Evolutionary conservation across 2,329 filamentous ascomycete genomes (phyloP).

Genomic region (Cytospora piceicola): DNA sequence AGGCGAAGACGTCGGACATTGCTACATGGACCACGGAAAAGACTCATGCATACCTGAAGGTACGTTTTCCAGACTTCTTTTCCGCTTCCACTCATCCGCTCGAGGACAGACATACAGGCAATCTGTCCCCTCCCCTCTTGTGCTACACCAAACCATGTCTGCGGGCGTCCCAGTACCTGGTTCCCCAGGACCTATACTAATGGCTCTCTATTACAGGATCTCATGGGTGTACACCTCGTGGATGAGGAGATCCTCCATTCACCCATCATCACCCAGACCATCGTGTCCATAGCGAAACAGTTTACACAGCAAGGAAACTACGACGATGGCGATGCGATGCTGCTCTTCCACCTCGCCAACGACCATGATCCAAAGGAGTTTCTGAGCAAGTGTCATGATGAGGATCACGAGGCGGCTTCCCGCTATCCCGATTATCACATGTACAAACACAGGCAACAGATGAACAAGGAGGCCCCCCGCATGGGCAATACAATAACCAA

Average conservation of each 20-base stretch:
- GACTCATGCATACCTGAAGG: conserved; percentile 13
- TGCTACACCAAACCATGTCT: background rate
- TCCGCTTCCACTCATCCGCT: no score
- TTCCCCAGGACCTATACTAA: background rate
- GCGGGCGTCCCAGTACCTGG: background rate
- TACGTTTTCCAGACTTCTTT: background rate
- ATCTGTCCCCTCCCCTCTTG: background rate
- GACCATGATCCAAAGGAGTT: background rate
- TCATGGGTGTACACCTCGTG: background rate
- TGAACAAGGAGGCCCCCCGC: background rate
- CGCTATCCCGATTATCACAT: background rate
- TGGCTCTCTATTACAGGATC: background rate
- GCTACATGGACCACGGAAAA: conserved; percentile 8
- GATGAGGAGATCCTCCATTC: conserved; percentile 6
- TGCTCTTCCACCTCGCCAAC: conserved; percentile 15
- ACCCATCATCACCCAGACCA: background rate
- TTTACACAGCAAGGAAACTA: conserved; percentile 11
- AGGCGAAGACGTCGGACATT: background rate
- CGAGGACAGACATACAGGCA: no score
- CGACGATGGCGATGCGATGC: conserved; percentile 5
- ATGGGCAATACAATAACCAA: no score
- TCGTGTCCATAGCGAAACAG: background rate
- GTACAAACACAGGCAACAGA: background rate
- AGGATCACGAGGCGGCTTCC: conserved; percentile 3
- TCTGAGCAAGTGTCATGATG: background rate